These are phyloP conservation scores for Boletus insuetus DNA, from an alignment of 768 basidiomycete genomes.

Conservation along the genomic window DNA sequence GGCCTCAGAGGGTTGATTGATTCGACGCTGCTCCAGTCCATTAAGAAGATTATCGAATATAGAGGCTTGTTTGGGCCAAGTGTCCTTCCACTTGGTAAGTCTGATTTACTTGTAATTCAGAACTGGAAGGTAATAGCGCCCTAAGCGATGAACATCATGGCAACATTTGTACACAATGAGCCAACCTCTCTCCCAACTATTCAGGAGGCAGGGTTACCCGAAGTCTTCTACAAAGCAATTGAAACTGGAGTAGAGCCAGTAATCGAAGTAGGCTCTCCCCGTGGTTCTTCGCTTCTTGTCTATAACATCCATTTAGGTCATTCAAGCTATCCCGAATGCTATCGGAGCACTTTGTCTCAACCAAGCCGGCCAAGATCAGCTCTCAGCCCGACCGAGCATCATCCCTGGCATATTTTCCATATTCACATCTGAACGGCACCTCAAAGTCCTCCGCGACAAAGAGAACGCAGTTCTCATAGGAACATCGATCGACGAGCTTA, in stretches of 20 bases:
- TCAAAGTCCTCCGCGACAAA: constrained; percentile 85
- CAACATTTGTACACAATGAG: constrained; percentile 97
- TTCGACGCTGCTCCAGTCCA: constrained; percentile 75
- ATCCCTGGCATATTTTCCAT: constrained; percentile 83
- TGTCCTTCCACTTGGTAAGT: constrained; percentile 79
- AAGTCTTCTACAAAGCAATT: constrained; percentile 82
- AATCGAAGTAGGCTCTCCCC: constrained; percentile 61
- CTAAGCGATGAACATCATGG: constrained; percentile 86
- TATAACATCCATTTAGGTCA: constrained; percentile 51
- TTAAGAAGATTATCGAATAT: constrained; percentile 86
- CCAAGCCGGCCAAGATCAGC: constrained; percentile 79
- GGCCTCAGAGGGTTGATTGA: constrained; percentile 94
- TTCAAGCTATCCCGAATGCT: constrained; percentile 91
- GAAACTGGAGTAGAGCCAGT: constrained; percentile 83
- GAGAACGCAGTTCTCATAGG: constrained; percentile 91
- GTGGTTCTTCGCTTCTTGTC: background rate
- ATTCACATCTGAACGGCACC: constrained; percentile 80
- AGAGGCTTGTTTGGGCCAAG: constrained; percentile 82
- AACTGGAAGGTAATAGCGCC: constrained; percentile 8
- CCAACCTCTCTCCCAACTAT: constrained; percentile 91
- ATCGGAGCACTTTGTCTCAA: constrained; percentile 97
- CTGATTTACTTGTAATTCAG: background rate
- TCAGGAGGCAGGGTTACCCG: constrained; percentile 88
- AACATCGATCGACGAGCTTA: constrained; percentile 89
- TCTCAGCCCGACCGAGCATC: constrained; percentile 72